These are phyloP conservation scores for Penicillium brasilianum DNA, from an alignment of 2,329 filamentous ascomycete genomes.

Conservation along the genomic window DNA sequence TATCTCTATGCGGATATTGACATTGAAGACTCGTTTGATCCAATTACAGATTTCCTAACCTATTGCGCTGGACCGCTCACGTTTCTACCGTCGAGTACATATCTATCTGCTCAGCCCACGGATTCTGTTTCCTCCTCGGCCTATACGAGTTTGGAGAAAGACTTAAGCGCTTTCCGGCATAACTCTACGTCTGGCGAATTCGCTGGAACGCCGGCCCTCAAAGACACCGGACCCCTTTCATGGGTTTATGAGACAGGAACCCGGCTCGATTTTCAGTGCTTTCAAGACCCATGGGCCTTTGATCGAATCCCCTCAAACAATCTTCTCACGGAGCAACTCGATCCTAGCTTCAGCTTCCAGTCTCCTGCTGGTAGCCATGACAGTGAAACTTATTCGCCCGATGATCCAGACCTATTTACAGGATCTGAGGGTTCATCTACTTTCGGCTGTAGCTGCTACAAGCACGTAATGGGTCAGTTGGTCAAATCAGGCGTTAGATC, in stretches of 20 bases:
- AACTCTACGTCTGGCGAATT: not conserved
- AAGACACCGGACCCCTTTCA: not conserved
- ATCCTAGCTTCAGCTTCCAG: constrained; percentile 6
- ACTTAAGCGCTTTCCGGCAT: constrained; percentile 4
- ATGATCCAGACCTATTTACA: not conserved
- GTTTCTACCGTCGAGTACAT: not conserved
- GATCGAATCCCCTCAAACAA: not conserved
- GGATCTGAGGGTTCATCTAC: not conserved
- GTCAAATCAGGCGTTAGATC: constrained; percentile 18
- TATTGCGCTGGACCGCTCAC: not conserved
- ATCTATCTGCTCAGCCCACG: not conserved
- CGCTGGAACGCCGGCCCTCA: not conserved
- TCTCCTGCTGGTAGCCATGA: constrained; percentile 14
- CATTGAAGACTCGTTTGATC: constrained; percentile 9
- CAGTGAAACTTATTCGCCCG: constrained; percentile 12
- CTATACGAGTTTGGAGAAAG: not conserved
- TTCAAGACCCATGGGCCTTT: constrained; percentile 7
- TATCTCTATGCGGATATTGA: constrained; percentile 11
- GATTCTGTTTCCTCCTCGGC: not conserved
- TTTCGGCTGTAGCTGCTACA: constrained; percentile 31
- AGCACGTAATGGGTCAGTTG: constrained; percentile 32
- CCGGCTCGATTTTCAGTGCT: not conserved
- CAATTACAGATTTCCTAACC: not conserved
- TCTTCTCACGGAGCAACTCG: constrained; percentile 6
- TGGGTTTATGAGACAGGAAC: constrained; percentile 7